Base-by-base conservation (phyloP, 805 yeast species). In the Hanseniaspora clermontiae region DNA sequence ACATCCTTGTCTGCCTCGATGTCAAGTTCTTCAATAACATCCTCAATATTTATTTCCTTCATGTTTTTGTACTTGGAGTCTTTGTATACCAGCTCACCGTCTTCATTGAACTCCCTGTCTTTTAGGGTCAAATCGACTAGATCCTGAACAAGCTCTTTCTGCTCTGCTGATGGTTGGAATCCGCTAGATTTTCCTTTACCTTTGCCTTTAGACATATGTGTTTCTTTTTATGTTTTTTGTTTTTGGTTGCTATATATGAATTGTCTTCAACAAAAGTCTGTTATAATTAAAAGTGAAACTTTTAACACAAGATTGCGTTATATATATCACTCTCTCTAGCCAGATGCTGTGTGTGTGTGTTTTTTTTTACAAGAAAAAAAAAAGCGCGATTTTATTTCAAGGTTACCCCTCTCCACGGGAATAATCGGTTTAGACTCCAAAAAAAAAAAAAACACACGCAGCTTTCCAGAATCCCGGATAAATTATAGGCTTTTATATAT, bases 41-140 rank as follows among this genome's bases (percentile, higher is more conserved):
- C 61, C 4, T 61, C 68, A 2, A 61, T 65, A 0, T 59, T 64
- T 5, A 59, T 63, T 9, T 60, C 66, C 0, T 60, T 46, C 24
- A 39, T 32, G 29, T 53, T 53, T 17, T 53, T 53, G 19, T 43
- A 51, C 31, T 45, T 51, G 9, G 55, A 51, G 38, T 51, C 45
- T 17, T 27, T 43, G 38, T 51, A 51, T 3, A 51, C 55, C 6
- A 51, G 15, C 15, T 51, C 55, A 12, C 55, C 55, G 27, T 51
- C 50, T 12, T 20, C 50, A 24, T 51, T 51, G 15, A 51, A 27
- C 19, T 51, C 55, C 17, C 34, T 51, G 7, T 42, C 55, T 38
- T 51, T 51, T 1, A 51, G 29, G 27, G 55, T 51, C 1, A 51
- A 19, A 29, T 51, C 55, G n/a, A 51, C 55, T 1, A 51, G 39